Conservation (phyloP, 208 protist genomes). For the Leishmania turanica region DNA sequence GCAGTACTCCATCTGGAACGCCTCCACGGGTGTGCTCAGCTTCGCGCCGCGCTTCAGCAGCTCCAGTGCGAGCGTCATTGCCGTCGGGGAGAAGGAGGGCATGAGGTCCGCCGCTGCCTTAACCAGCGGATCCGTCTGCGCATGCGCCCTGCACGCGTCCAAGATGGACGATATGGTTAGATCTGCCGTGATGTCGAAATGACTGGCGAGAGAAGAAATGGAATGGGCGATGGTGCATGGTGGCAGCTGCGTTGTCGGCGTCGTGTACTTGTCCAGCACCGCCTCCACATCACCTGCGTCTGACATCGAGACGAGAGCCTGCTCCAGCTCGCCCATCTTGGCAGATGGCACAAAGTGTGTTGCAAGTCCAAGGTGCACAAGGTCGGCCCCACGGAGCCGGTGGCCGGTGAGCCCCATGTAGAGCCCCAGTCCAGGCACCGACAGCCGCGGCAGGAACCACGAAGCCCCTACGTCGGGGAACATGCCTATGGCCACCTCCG, state of each 20-base stretch:
- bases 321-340: conserved; percentile 54
- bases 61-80: conserved; percentile 61
- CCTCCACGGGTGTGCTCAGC: conserved; percentile 40
- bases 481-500: conserved; percentile 84
- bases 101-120: conserved; percentile 33
- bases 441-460: conserved; percentile 70
- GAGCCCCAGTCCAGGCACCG: conserved; percentile 49
- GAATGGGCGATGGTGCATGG: conserved; percentile 47
- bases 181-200: conserved; percentile 38
- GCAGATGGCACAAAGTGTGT: conserved; percentile 78
- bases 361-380: conserved; percentile 70
- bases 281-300: conserved; percentile 36
- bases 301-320: conserved; percentile 45
- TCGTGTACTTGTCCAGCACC: conserved; percentile 46
- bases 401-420: conserved; percentile 82
- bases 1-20: conserved; percentile 67
- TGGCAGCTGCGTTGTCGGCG: conserved; percentile 32
- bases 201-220: conserved; percentile 30
- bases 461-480: conserved; percentile 80
- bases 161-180: conserved; percentile 56
- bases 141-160: conserved; percentile 30
- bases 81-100: conserved; percentile 53
- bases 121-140: conserved; percentile 37
- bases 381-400: conserved; percentile 73
- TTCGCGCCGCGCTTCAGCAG: conserved; percentile 45